phyloP scores from a whole-genome alignment of 2,329 filamentous ascomycete species.

The Sporothrix mexicana region DNA sequence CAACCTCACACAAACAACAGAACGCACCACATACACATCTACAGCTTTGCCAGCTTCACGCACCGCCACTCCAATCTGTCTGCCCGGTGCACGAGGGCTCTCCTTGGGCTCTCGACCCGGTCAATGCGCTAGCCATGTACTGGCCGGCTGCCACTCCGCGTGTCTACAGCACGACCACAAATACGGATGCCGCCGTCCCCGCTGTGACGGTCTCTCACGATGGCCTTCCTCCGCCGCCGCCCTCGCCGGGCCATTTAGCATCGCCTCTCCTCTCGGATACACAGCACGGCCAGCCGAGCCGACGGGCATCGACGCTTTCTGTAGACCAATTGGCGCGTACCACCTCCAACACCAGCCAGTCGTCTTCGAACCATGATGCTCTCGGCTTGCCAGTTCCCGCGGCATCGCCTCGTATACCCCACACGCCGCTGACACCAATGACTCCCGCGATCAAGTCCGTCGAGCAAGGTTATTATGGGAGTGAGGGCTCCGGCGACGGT shows the following conservation, averaged over 20 bases:
- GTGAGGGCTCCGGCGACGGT: constrained; percentile 42
- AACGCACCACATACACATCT: not conserved
- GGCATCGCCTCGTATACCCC: constrained; percentile 46
- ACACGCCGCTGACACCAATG: constrained; percentile 60
- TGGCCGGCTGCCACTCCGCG: constrained; percentile 87
- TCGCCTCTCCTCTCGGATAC: constrained; percentile 19
- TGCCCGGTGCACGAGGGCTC: constrained; percentile 44
- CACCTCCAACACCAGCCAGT: constrained; percentile 36
- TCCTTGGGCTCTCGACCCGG: constrained; percentile 41
- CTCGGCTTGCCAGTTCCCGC: constrained; percentile 46
- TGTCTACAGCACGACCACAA: constrained; percentile 79
- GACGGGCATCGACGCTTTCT: constrained; percentile 39
- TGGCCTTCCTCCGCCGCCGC: constrained; percentile 56
- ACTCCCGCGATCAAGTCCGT: constrained; percentile 66
- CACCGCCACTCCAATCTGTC: constrained; percentile 5
- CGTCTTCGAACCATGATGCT: constrained; percentile 44
- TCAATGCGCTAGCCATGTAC: constrained; percentile 69
- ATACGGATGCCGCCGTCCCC: constrained; percentile 57
- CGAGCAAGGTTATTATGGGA: constrained; percentile 57
- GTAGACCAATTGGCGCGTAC: constrained; percentile 29
- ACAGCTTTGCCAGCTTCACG: not conserved
- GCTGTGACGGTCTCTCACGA: constrained; percentile 64
- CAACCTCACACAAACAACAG: not conserved
- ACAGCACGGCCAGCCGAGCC: constrained; percentile 1
- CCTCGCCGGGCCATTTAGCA: constrained; percentile 33